Evolutionary conservation across 768 basidiomycete genomes (phyloP), one percentile per base, ranked within the genome.

Genomic region (Amanita pallidorosea): DNA sequence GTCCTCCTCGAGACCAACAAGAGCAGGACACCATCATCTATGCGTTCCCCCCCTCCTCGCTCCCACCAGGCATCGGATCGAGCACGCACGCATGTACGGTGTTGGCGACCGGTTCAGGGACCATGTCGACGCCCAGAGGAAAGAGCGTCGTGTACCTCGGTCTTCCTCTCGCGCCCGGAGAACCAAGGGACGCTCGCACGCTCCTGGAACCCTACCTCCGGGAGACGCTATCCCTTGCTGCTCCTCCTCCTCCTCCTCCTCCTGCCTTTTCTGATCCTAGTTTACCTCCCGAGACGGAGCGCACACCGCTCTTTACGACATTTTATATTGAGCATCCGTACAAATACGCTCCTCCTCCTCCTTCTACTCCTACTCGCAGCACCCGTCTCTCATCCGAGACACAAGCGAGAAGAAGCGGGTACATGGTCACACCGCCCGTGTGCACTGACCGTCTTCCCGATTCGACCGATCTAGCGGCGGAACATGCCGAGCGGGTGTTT

Each of bases 21-120:
- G 27, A 27, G 6, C 56, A 77, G 11, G 89, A 92, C 60, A 83
- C 85, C 13, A 76, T 73, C 2, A 62, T 91, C 12, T 61, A 92
- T 5, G 73, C 91, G 4, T 89, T 91, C 55, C 86, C 90, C 0
- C 91, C 90, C 1, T 69, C 67, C 1, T 76, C 80, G 0, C 58
- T 87, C 7, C 48, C 62, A 25, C 9, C 8, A 0, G 11, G 17
- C 36, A 77, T 71, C 23, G 81, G 81, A 18, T 68, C 71, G 2
- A 63, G 64, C 4, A 68, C 68, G 1, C 68, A 70, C 8, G 73
- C 80, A 3, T 83, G 78, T 2, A 82, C 80, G 43, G 79, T 74
- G 1, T 64, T 93, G 31, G 67, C 86, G 18, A 77, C 80, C 1
- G 91, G 90, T 2, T 79, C 83, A 59, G 82, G 79, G 7, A 83